phyloP scores from a whole-genome alignment of 371 early-diverging fungal genomes.

The Syncephalis fuscata region DNA sequence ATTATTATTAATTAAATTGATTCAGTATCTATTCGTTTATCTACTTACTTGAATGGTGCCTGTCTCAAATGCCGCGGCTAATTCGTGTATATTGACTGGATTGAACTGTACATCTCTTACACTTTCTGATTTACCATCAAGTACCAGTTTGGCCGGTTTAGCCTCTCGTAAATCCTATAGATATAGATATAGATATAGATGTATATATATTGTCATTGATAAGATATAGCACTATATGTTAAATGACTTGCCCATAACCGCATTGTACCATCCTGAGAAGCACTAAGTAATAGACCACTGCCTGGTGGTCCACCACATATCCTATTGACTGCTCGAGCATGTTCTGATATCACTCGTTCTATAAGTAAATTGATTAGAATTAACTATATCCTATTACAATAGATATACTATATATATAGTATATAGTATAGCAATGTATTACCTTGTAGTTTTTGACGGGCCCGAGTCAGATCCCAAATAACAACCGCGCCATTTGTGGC shows the following conservation, averaged over 20 bases:
- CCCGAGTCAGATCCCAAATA: constrained; percentile 43
- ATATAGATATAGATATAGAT: background rate
- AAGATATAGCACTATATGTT: background rate
- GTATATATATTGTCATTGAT: background rate
- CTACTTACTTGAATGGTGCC: constrained; percentile 55
- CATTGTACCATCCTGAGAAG: constrained; percentile 66
- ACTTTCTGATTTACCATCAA: constrained; percentile 65
- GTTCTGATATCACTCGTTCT: constrained; percentile 61
- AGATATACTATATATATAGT: no score
- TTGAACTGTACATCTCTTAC: constrained; percentile 78
- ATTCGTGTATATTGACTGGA: constrained; percentile 36
- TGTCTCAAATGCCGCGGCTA: constrained; percentile 77
- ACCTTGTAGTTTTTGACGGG: constrained; percentile 17
- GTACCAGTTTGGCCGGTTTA: constrained; percentile 25
- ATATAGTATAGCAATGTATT: constrained; percentile 11
- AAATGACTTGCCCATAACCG: constrained; percentile 49
- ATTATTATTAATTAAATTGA: background rate
- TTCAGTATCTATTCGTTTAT: background rate
- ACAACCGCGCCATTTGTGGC: constrained; percentile 59
- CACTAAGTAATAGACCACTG: constrained; percentile 40
- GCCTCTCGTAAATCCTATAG: constrained; percentile 55
- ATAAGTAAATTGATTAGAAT: constrained; percentile 4
- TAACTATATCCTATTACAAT: no score
- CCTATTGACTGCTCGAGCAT: constrained; percentile 62
- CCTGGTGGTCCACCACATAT: constrained; percentile 61